These are phyloP conservation scores for Rhodotorula sp. DNA, from an alignment of 1,284 basidiomycete genomes.

Conservation along the genomic window DNA sequence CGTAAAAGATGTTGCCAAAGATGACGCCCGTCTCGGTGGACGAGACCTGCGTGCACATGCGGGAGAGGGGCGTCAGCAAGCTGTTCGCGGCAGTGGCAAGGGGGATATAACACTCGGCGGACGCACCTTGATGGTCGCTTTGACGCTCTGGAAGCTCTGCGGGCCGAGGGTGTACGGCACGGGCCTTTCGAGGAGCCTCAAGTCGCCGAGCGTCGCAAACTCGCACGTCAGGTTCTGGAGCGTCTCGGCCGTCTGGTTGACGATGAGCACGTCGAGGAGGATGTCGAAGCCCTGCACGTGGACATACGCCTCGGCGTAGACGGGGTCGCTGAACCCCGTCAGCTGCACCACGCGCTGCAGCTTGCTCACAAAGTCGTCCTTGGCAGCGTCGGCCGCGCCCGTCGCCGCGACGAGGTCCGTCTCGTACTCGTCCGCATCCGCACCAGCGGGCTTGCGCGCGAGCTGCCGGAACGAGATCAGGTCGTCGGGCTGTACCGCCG, in stretches of 20 bases:
- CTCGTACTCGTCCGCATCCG: constrained; percentile 79
- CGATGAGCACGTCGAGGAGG: constrained; percentile 88
- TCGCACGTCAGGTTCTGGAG: constrained; percentile 96
- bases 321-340: constrained; percentile 97
- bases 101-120: not conserved
- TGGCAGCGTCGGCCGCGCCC: constrained; percentile 70
- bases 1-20: constrained; percentile 95
- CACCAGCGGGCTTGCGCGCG: constrained; percentile 76
- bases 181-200: constrained; percentile 95
- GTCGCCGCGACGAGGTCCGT: constrained; percentile 89
- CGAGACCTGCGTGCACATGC: constrained; percentile 60
- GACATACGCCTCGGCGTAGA: constrained; percentile 97
- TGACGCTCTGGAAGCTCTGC: constrained; percentile 97
- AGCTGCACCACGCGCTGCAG: constrained; percentile 92
- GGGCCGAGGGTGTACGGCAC: constrained; percentile 90
- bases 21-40: constrained; percentile 98
- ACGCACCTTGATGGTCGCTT: constrained; percentile 91
- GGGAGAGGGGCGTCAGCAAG: not conserved
- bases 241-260: constrained; percentile 94
- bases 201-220: constrained; percentile 94
- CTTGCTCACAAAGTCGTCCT: constrained; percentile 96
- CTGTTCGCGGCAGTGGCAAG: too few relatives aligned
- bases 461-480: constrained; percentile 90
- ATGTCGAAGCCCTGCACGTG: constrained; percentile 99
- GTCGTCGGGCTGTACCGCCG: constrained; percentile 87